Percentiles rank a stretch among this genome's conserved stretches.
Evolutionary conservation across 176 grass and related monocot genomes (phyloP).

Genomic region (Hyparrhenia diplandra): DNA sequence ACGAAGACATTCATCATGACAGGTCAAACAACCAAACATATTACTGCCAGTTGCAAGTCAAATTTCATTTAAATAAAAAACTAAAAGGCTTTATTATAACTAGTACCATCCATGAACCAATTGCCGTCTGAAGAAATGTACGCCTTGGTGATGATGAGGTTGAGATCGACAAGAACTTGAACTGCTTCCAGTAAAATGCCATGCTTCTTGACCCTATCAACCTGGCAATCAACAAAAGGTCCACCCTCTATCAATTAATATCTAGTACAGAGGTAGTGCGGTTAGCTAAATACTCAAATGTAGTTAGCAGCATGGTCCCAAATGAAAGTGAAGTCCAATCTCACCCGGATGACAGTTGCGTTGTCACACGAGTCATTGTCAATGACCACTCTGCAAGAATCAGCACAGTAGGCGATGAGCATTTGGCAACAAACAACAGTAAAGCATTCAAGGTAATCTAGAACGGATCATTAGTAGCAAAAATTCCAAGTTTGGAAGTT

Average conservation of each 20-base stretch:
- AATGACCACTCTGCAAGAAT: conserved; percentile 43
- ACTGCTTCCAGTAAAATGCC: conserved; percentile 48
- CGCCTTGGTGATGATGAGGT: conserved; percentile 46
- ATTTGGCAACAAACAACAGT: background rate
- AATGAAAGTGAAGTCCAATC: background rate
- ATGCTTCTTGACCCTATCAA: conserved; percentile 45
- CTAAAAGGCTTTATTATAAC: too few relatives aligned
- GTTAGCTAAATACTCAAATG: background rate
- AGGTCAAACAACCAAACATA: background rate
- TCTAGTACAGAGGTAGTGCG: background rate
- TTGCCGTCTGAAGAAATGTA: conserved; percentile 55
- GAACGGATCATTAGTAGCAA: background rate
- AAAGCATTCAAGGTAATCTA: background rate
- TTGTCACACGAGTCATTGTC: conserved; percentile 48
- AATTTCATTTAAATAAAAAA: background rate
- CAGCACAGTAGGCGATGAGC: background rate
- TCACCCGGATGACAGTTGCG: conserved; percentile 52
- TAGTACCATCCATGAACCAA: conserved; percentile 57
- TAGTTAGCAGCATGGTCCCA: background rate
- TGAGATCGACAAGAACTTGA: conserved; percentile 47
- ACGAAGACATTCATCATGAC: background rate
- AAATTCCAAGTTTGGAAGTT: background rate
- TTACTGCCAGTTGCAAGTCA: background rate
- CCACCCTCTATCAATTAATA: background rate
- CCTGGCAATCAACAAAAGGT: conserved; percentile 14